A percentile compares a stretch with the other conserved stretches of the same genome.
phyloP scores from a whole-genome alignment of 768 basidiomycete species.

The Boletus eberwhitei region DNA sequence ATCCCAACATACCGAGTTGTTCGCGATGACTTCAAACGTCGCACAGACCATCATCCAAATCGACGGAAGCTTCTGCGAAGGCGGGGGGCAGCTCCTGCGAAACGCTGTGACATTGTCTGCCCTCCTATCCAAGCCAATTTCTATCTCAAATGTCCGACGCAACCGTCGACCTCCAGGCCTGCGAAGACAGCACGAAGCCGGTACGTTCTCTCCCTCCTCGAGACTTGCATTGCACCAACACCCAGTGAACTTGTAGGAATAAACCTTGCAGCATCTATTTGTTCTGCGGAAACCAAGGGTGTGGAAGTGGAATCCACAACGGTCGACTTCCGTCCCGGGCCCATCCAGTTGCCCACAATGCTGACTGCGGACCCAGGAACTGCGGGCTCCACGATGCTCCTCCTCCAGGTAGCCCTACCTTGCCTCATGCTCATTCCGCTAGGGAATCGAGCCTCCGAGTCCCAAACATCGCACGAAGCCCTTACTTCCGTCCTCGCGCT shows the following conservation, averaged over 20 bases:
- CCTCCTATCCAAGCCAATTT: slow-evolving; percentile 56
- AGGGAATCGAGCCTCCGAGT: not conserved
- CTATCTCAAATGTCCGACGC: slow-evolving; percentile 58
- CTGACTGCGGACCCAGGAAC: slow-evolving; percentile 50
- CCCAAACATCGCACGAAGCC: not conserved
- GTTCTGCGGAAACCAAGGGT: slow-evolving; percentile 51
- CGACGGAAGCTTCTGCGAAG: slow-evolving; percentile 46
- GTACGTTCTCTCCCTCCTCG: slow-evolving; percentile 28
- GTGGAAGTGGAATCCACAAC: slow-evolving; percentile 49
- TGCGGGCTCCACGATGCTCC: slow-evolving; percentile 67
- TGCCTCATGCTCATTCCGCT: slow-evolving; percentile 55
- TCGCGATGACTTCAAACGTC: slow-evolving; percentile 8
- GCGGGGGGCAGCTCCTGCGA: slow-evolving; percentile 72
- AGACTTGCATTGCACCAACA: not conserved
- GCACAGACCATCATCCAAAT: slow-evolving; percentile 25
- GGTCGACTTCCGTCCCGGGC: slow-evolving; percentile 56
- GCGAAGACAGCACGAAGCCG: slow-evolving; percentile 70
- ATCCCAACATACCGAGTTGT: not conserved
- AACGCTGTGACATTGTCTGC: slow-evolving; percentile 67
- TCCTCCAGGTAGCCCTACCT: slow-evolving; percentile 70
- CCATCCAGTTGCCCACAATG: slow-evolving; percentile 37
- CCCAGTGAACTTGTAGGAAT: slow-evolving; percentile 42
- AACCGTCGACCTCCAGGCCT: slow-evolving; percentile 61
- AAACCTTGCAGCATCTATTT: slow-evolving; percentile 60
- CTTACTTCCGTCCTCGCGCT: slow-evolving; percentile 49